Evolutionary conservation across 495 filamentous ascomycete species (phyloP).

Genomic region (Monascus purpureus): DNA sequence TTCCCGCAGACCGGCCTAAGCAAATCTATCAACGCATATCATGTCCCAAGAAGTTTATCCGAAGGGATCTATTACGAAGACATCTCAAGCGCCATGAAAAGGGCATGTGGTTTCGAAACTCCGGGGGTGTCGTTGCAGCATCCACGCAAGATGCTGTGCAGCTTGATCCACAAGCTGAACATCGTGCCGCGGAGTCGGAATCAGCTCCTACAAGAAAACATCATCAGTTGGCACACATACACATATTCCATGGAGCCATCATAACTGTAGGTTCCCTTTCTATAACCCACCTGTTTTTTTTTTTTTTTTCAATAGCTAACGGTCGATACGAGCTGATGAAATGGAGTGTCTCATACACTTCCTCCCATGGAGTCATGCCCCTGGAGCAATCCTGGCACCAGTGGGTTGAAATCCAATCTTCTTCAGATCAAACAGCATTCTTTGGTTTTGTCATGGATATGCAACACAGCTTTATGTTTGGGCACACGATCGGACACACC

Average conservation of each 20-base stretch:
- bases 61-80: conserved; percentile 4
- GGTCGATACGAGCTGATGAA: conserved; percentile 3
- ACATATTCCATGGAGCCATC: conserved; percentile 9
- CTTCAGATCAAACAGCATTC: conserved; percentile 8
- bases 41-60: conserved; percentile 7
- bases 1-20: conserved; percentile 5
- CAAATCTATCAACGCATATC: conserved; percentile 5
- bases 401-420: conserved; percentile 9
- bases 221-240: conserved; percentile 7
- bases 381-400: conserved; percentile 5
- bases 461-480: conserved; percentile 9
- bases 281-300: not conserved
- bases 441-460: conserved; percentile 12
- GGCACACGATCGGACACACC: conserved; percentile 9
- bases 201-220: conserved; percentile 9
- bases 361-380: not conserved
- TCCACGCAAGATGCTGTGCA: conserved; percentile 7
- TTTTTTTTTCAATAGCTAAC: not conserved
- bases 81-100: conserved; percentile 2
- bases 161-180: not conserved
- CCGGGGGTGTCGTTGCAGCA: conserved; percentile 15
- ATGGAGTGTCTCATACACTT: conserved; percentile 3
- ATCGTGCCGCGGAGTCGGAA: too few relatives aligned
- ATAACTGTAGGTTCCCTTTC: conserved; percentile 5
- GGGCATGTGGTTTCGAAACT: conserved; percentile 5